Base-by-base conservation (phyloP, 768 basidiomycete species). In the Butyriboletus loyo region DNA sequence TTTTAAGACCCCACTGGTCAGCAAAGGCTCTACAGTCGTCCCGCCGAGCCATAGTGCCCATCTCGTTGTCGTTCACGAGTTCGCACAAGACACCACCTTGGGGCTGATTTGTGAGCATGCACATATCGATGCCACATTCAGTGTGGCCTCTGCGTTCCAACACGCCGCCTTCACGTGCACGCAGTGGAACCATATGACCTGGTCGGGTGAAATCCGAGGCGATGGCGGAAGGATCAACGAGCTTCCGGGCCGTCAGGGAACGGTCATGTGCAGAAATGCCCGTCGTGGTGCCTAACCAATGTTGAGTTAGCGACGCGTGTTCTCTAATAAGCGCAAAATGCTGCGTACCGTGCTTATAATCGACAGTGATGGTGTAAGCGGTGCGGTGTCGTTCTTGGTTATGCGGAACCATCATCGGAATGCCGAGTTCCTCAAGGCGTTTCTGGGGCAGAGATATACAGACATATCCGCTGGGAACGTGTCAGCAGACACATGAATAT, bases 231-330 rank as follows among this genome's bases (percentile, higher is more conserved):
- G 83, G 72, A 27, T 83, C 79, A 19, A 94, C 90, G 25, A 99
- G 82, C 36, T 88, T 85, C 50, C 91, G 83, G 4, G 80, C 92
- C 5, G 96, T 96, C 49, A 94, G 75, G 31, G 89, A 85, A 50
- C 97, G 86, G 73, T 99, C 97, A 69, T 92, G 86, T 5, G 96
- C 96, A 34, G 96, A 97, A 60, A 99, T 99, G 24, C 97, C 97
- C 17, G 97, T 99, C 4, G 92, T 86, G 5, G 92, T 96, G 3
- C 89, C 92, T 92, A 54, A 9, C 15, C 27, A 36, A 21, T 11
- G 7, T 34, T 3, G 50, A 35, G 31, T 38, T 1, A 27, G 35
- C 2, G 4, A 14, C 19, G 39, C 15, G 3, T 15, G 13, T 37
- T 40, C 39, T 37, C 17, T 46, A n/a, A n/a, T 4, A 4, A 7